Conservation (phyloP, 352 stramenopile species). For the Phytophthora citricola region DNA sequence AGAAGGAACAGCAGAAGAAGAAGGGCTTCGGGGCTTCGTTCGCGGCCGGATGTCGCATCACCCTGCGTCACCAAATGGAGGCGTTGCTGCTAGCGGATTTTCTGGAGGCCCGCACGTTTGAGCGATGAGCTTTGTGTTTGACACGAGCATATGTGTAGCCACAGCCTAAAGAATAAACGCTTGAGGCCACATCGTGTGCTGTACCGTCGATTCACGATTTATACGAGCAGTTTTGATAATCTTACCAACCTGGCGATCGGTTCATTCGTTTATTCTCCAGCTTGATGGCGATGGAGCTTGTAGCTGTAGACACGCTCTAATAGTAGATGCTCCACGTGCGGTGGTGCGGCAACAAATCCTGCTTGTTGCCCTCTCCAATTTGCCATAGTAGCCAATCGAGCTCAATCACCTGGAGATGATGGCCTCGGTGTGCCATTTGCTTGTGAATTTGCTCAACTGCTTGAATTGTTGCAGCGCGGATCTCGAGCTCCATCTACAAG, state of each 20-base stretch:
- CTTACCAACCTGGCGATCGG: too few relatives aligned
- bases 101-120: conserved; percentile 29
- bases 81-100: conserved; percentile 29
- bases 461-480: conserved; percentile 85
- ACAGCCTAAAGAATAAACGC: conserved; percentile 7
- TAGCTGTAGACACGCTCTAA: conserved; percentile 22
- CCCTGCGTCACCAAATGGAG: conserved; percentile 35
- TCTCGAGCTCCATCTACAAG: conserved; percentile 80
- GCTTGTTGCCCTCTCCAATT: conserved; percentile 80
- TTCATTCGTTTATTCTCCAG: too few relatives aligned
- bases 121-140: conserved; percentile 10
- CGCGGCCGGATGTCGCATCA: conserved; percentile 74
- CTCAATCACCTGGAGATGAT: conserved; percentile 73
- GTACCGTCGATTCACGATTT: neutral
- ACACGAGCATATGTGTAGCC: neutral
- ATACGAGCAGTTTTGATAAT: too few relatives aligned
- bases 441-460: conserved; percentile 78
- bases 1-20: conserved; percentile 83
- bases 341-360: conserved; percentile 82
- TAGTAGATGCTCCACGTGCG: conserved; percentile 90
- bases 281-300: too few relatives aligned
- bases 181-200: conserved; percentile 4
- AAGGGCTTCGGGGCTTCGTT: conserved; percentile 88
- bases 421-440: conserved; percentile 38
- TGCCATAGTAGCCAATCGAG: conserved; percentile 92